A percentile compares a stretch with the other conserved stretches of the same genome.
phyloP scores from a whole-genome alignment of 164 flowering plant species.

The Sextonia rubra region DNA sequence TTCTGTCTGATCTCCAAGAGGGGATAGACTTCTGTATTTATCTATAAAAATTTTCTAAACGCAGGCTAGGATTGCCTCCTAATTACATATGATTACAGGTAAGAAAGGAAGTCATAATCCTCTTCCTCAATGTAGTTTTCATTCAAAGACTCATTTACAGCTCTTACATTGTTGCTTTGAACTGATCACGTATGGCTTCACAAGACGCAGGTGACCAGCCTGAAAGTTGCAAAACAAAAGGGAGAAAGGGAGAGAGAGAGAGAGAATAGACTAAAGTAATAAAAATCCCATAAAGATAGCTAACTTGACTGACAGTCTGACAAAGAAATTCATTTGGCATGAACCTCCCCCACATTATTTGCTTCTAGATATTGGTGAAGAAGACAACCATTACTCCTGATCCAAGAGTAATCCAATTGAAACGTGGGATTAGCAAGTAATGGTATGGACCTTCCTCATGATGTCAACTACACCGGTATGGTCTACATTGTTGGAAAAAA shows the following conservation, averaged over 20 bases:
- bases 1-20: too few species aligned
- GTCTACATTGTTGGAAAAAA: too few species aligned
- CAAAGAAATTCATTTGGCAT: neutral
- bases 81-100: too few species aligned
- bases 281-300: neutral
- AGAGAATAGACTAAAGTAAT: too few species aligned
- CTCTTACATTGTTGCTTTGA: constrained; percentile 91
- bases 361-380: neutral
- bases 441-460: constrained; percentile 73
- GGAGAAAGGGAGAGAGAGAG: neutral
- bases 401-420: neutral
- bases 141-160: constrained; percentile 96
- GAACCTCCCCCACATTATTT: neutral
- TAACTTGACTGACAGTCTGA: neutral
- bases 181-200: constrained; percentile 99
- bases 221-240: constrained; percentile 27
- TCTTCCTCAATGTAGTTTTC: constrained; percentile 87
- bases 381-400: neutral
- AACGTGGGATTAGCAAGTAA: neutral
- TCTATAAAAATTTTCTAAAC: too few species aligned
- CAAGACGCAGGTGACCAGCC: constrained; percentile 92
- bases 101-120: too few species aligned
- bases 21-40: too few species aligned
- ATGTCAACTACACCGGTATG: constrained; percentile 98
- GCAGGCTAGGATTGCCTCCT: too few species aligned